Evolutionary conservation across 106 monocot genomes (phyloP).

Genomic region (Alisma plantagoaquatica): DNA sequence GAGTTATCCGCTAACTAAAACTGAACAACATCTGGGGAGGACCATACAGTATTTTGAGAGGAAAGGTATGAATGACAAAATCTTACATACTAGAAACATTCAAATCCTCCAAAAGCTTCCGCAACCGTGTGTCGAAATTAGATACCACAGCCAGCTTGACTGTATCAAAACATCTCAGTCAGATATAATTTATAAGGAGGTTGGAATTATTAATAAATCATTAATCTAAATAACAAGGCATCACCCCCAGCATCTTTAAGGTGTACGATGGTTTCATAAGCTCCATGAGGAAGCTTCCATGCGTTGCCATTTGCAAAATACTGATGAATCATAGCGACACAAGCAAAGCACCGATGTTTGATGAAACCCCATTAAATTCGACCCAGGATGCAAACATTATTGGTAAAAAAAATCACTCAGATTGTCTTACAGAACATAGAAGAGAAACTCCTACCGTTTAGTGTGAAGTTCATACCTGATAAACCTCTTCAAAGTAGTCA

Average conservation of each 20-base stretch:
- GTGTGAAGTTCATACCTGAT: slow-evolving; percentile 36
- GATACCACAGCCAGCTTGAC: slow-evolving; percentile 96
- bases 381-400: neutral
- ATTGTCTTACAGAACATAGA: too few species aligned
- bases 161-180: slow-evolving; percentile 15
- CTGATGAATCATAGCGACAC: too few species aligned
- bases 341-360: neutral
- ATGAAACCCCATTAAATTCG: neutral
- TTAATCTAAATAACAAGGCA: slow-evolving; percentile 2
- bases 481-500: slow-evolving; percentile 95
- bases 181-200: neutral
- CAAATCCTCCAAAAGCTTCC: slow-evolving; percentile 77
- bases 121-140: slow-evolving; percentile 83
- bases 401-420: neutral
- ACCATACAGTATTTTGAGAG: too few species aligned
- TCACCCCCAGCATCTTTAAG: slow-evolving; percentile 82
- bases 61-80: too few species aligned
- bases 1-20: too few species aligned
- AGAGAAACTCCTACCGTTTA: too few species aligned
- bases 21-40: too few species aligned
- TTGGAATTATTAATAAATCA: neutral
- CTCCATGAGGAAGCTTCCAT: slow-evolving; percentile 65
- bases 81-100: slow-evolving; percentile 79
- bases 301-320: slow-evolving; percentile 80
- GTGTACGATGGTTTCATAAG: slow-evolving; percentile 42